Evolutionary conservation across 768 basidiomycete species (phyloP).

Genomic region (Collybiopsis luxurians): DNA sequence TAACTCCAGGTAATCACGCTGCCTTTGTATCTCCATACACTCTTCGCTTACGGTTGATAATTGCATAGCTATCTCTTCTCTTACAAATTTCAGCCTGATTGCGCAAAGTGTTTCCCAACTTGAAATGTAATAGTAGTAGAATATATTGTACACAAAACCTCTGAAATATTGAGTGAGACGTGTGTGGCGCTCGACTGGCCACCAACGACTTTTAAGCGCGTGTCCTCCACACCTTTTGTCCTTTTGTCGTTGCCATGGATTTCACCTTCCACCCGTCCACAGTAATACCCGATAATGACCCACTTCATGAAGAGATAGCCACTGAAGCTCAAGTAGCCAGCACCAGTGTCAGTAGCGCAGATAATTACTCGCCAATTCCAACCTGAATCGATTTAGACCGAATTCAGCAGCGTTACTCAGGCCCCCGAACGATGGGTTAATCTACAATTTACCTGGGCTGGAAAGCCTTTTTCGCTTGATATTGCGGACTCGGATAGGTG

Average conservation of each 20-base stretch:
- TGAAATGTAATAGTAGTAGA: conserved; percentile 29
- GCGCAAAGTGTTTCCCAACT: conserved; percentile 52
- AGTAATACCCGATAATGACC: background rate
- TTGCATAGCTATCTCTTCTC: conserved; percentile 37
- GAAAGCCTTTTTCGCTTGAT: conserved; percentile 60
- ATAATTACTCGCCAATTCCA: background rate
- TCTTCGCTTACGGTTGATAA: background rate
- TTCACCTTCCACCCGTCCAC: conserved; percentile 1
- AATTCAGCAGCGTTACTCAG: background rate
- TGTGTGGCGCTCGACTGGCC: background rate
- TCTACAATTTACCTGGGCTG: conserved; percentile 71
- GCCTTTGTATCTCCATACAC: background rate
- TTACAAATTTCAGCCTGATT: conserved; percentile 48
- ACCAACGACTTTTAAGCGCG: background rate
- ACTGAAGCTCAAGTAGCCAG: background rate
- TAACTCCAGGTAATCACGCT: conserved; percentile 14
- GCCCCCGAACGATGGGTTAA: conserved; percentile 51
- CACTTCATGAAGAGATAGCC: background rate
- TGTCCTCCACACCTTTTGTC: background rate
- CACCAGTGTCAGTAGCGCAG: background rate
- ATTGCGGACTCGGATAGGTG: conserved; percentile 81
- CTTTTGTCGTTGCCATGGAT: background rate
- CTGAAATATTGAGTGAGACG: too few species aligned
- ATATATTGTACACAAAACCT: too few species aligned
- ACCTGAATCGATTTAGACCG: background rate